Evolutionary conservation across 169 alveolate species (phyloP).

Genomic region (Eimeria acervulina): DNA sequence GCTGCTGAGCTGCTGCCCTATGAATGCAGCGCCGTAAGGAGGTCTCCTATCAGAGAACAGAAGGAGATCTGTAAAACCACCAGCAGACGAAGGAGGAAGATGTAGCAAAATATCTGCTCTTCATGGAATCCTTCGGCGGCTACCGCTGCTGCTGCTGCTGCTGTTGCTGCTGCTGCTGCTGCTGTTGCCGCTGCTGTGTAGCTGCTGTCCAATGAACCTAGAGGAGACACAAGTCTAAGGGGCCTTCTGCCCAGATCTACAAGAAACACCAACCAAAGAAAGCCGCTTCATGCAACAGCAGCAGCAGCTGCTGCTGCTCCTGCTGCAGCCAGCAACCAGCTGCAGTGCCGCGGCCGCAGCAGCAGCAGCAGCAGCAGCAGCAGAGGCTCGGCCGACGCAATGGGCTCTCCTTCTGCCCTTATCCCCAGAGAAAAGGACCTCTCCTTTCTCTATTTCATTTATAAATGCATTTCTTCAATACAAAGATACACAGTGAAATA

Average conservation of each 20-base stretch:
- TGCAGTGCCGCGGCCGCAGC: conserved; percentile 60
- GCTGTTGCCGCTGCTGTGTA: neutral
- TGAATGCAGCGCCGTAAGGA: too few relatives aligned
- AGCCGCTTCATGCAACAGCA: neutral
- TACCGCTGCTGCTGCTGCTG: neutral
- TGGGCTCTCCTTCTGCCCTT: conserved; percentile 15
- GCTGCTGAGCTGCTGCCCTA: neutral
- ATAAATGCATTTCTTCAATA: neutral
- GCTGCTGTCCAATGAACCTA: neutral
- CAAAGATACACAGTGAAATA: neutral
- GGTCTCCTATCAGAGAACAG: too few relatives aligned
- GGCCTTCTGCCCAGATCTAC: neutral
- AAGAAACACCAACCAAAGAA: neutral
- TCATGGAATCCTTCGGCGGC: neutral
- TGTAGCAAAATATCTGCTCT: neutral
- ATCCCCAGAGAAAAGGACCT: neutral
- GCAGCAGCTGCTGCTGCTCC: conserved; percentile 43
- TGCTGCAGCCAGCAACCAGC: conserved; percentile 61
- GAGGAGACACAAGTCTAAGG: neutral
- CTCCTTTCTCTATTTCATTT: neutral
- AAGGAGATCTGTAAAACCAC: too few relatives aligned
- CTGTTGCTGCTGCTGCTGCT: conserved; percentile 34
- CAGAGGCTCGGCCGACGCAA: neutral
- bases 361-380: conserved; percentile 65
- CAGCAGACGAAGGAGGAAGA: neutral